Base-by-base conservation (phyloP, 257 asterid genomes). In the Vinca minor region DNA sequence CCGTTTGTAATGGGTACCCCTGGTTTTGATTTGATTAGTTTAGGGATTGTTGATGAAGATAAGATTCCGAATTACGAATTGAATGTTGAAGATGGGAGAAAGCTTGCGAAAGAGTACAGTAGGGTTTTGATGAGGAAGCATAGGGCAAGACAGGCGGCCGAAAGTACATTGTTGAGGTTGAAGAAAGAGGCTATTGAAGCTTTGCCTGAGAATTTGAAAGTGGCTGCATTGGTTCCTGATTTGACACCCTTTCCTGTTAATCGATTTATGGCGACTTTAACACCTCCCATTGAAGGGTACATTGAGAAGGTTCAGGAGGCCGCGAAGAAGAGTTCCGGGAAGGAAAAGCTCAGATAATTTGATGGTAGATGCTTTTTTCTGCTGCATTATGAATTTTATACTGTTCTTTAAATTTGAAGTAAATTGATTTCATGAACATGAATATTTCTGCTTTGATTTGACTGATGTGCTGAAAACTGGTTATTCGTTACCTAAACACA, bases 231-330 rank as follows among this genome's bases (percentile, higher is more conserved):
- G 74, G 77, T 89, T 4, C 94, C 96, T 5, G 98, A 89, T 80
- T 36, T 77, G 54, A 68, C 86, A 20, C 96, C 91, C 9, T 81
- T 87, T 50, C 96, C 96, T 3, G 79, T 62, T n/a, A 87, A 92
- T 65, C 73, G 87, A 62, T 82, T 79, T 55, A 81, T 89, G 94
- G 89, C 96, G 1, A 85, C 98, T 1, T 73, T 92, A 45, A 89
- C 98, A 0, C 98, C 97, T 14, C 97, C 97, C 4, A 89, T 92
- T 55, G 97, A 92, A 79, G 98, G 97, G 5, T 87, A 89, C 59
- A 75, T 80, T 25, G 98, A 89, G 75, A 89, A 84, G 83, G 74
- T 92, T 39, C 79, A 81, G 34, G 98, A 89, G 81, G 98, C 98
- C 4, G 88, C 97, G 8, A 80, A 68, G 79, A 84, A 66, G 82